A percentile compares a stretch with the other conserved stretches of the same genome.
Evolutionary conservation across 768 basidiomycete genomes (phyloP).

Genomic region (Kwoniella sp.): DNA sequence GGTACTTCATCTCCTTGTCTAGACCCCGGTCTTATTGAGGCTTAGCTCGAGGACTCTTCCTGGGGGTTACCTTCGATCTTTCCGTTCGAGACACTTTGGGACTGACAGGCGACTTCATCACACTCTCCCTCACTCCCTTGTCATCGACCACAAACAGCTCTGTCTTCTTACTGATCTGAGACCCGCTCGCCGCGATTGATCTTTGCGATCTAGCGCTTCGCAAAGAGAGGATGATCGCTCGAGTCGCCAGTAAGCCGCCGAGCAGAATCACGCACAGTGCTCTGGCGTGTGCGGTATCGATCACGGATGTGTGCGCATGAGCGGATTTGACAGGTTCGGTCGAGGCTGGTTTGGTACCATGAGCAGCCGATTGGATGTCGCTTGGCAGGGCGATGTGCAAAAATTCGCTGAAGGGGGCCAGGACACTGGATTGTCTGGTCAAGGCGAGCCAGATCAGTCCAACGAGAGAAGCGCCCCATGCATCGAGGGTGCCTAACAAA

Average conservation of each 20-base stretch:
- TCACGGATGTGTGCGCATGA: neutral
- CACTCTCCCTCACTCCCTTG: constrained; percentile 11
- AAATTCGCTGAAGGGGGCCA: constrained; percentile 12
- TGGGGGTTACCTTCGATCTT: constrained; percentile 17
- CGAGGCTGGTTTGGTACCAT: neutral
- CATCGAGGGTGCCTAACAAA: constrained; percentile 32
- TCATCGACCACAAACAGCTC: constrained; percentile 14
- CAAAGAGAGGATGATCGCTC: constrained; percentile 21
- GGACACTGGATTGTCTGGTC: constrained; percentile 11
- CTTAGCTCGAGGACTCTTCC: constrained; percentile 31
- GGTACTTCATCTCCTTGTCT: no score
- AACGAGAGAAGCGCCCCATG: constrained; percentile 33
- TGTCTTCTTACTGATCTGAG: constrained; percentile 20
- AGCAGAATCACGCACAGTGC: constrained; percentile 34
- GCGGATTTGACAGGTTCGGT: neutral
- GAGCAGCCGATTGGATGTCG: constrained; percentile 15
- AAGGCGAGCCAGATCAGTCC: constrained; percentile 29
- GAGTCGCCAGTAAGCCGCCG: constrained; percentile 23
- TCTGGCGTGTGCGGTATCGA: constrained; percentile 24
- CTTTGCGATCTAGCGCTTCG: constrained; percentile 3
- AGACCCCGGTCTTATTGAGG: no score
- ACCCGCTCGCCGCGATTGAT: constrained; percentile 1
- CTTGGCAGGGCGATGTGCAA: constrained; percentile 19
- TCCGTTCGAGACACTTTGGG: constrained; percentile 6
- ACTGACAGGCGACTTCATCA: constrained; percentile 30